phyloP scores from a whole-genome alignment of 306 rosid species.

The Rosa multiflora region DNA sequence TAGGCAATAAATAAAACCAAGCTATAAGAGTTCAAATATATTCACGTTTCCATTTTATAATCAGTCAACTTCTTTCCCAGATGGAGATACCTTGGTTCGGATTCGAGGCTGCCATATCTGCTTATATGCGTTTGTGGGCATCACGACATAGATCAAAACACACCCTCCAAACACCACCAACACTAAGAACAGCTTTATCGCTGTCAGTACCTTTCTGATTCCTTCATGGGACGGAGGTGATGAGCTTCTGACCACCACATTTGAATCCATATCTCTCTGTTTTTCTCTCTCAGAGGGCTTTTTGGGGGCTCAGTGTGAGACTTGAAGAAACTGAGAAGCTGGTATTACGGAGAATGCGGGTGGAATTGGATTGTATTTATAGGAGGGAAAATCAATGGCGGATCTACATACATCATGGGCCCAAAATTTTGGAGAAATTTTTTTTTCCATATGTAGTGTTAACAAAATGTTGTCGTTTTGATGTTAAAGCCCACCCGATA shows the following conservation, averaged over 20 bases:
- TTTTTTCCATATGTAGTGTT: too few species aligned
- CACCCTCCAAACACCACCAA: neutral
- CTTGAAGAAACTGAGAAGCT: neutral
- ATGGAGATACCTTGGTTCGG: conserved; percentile 40
- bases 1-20: neutral
- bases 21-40: neutral
- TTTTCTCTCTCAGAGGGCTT: neutral
- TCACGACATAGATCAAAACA: neutral
- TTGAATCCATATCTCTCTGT: conserved; percentile 29
- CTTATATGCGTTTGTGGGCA: neutral
- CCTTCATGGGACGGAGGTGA: conserved; percentile 20
- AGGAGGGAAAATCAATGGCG: neutral
- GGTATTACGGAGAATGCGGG: conserved; percentile 7
- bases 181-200: neutral
- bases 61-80: conserved; percentile 33
- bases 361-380: conserved; percentile 34
- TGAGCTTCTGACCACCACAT: conserved; percentile 9
- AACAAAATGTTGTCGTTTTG: too few species aligned
- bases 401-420: too few species aligned
- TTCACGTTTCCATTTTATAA: conserved; percentile 24
- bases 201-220: neutral
- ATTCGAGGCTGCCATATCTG: neutral
- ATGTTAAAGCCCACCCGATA: too few species aligned
- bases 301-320: conserved; percentile 1
- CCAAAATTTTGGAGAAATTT: too few species aligned